A percentile compares a stretch with the other conserved stretches of the same genome.
Conservation (phyloP, 2,329 filamentous ascomycete species). For the Diplodia intermedia region DNA sequence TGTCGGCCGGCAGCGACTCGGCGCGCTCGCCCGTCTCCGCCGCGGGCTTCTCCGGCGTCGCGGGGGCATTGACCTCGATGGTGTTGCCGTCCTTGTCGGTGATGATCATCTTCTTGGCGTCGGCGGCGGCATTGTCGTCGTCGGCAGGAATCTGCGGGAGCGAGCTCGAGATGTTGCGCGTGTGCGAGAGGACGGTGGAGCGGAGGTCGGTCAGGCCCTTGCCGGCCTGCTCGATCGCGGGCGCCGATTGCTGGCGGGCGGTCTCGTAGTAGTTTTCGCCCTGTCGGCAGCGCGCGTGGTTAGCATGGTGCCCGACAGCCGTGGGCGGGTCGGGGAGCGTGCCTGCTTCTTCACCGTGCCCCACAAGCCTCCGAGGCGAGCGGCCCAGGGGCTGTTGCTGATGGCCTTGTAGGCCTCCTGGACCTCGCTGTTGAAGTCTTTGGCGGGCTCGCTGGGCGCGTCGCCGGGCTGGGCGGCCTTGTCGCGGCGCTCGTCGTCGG, state of each 20-base stretch:
- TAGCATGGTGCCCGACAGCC: constrained; percentile 26
- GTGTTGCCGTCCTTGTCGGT: constrained; percentile 40
- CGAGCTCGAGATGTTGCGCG: constrained; percentile 65
- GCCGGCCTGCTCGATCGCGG: constrained; percentile 79
- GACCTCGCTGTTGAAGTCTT: constrained; percentile 81
- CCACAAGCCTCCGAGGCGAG: constrained; percentile 84
- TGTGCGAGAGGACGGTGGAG: constrained; percentile 68
- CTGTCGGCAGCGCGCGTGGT: constrained; percentile 50
- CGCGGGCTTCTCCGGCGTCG: constrained; percentile 36
- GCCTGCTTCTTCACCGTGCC: constrained; percentile 94
- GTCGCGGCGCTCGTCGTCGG: constrained; percentile 56
- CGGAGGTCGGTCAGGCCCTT: constrained; percentile 73
- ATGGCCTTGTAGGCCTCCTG: constrained; percentile 96
- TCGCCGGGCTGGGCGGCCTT: constrained; percentile 47
- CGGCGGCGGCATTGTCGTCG: constrained; percentile 36
- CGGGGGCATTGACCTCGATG: constrained; percentile 29
- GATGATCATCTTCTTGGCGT: constrained; percentile 34
- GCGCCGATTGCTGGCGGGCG: constrained; percentile 79
- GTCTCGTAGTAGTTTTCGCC: constrained; percentile 88
- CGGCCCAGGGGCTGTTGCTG: constrained; percentile 89
- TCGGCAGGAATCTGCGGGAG: constrained; percentile 34
- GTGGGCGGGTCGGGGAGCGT: constrained; percentile 39
- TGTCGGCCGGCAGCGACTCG: constrained; percentile 57
- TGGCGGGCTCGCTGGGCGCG: constrained; percentile 34
- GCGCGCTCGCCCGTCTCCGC: constrained; percentile 48